Evolutionary conservation across 1,284 basidiomycete species (phyloP).

Genomic region (Earliella scabrosa): DNA sequence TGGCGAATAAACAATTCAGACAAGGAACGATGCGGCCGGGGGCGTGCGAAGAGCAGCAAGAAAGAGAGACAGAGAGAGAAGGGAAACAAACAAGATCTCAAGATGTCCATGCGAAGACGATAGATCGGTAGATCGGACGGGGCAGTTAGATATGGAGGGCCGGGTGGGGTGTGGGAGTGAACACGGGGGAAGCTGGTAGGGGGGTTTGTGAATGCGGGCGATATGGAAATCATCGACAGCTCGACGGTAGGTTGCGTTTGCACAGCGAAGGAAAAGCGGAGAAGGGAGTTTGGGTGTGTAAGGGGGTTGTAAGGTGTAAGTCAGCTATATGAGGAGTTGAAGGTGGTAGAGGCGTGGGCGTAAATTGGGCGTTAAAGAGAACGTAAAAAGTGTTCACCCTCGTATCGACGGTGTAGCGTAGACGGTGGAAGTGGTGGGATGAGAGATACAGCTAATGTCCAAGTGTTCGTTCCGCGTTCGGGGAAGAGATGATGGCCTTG

Average conservation of each 20-base stretch:
- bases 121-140: not conserved
- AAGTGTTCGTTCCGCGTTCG: not conserved
- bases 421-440: not conserved
- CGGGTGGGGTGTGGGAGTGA: too few species aligned
- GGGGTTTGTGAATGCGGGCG: too few species aligned
- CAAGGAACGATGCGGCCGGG: not conserved
- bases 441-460: constrained; percentile 1
- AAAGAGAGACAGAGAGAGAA: not conserved
- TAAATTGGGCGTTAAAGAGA: not conserved
- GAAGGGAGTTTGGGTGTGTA: too few species aligned
- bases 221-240: too few species aligned
- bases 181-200: too few species aligned
- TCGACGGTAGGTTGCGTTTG: too few species aligned
- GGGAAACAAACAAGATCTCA: not conserved
- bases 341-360: too few species aligned
- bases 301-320: too few species aligned
- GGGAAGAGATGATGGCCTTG: not conserved
- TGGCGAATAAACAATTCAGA: not conserved
- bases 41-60: not conserved
- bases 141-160: too few species aligned
- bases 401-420: not conserved
- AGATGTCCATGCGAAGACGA: not conserved
- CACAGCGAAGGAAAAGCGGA: too few species aligned
- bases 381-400: not conserved
- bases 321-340: too few species aligned